These are phyloP conservation scores for Blastomyces percursus DNA, from an alignment of 2,329 filamentous ascomycete species.

Conservation along the genomic window DNA sequence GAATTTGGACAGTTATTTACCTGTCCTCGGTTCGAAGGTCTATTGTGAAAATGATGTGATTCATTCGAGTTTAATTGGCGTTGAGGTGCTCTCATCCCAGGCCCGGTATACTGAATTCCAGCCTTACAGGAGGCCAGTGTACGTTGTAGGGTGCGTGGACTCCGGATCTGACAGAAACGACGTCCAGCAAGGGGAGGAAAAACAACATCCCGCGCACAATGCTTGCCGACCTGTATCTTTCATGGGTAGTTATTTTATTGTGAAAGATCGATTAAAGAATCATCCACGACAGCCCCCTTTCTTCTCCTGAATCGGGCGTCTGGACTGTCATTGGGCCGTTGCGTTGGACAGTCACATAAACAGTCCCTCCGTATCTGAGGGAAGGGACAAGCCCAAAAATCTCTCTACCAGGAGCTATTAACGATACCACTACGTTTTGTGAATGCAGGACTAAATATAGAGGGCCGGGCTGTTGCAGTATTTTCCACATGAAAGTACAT, in stretches of 20 bases:
- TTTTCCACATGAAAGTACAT: too few relatives aligned
- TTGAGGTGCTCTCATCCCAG: too few relatives aligned
- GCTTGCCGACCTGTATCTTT: neutral
- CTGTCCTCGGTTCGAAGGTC: neutral
- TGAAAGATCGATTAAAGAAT: neutral
- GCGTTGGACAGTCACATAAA: too few relatives aligned
- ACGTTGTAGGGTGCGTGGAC: neutral
- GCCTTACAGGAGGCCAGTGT: neutral
- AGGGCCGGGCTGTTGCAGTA: too few relatives aligned
- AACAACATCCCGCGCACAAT: neutral
- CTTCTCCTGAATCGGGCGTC: neutral
- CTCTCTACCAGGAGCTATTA: too few relatives aligned
- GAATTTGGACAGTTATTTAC: neutral
- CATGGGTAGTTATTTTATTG: neutral
- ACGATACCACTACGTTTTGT: too few relatives aligned
- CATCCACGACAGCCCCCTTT: neutral
- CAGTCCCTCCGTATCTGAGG: too few relatives aligned
- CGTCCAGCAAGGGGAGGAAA: neutral
- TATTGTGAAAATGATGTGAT: neutral
- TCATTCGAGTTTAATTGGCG: too few relatives aligned
- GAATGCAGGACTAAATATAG: too few relatives aligned
- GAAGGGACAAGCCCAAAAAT: too few relatives aligned
- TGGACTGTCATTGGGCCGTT: too few relatives aligned
- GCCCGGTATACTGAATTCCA: neutral
- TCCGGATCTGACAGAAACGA: neutral